These are phyloP conservation scores for Aspergillus floridensis DNA, from an alignment of 2,329 filamentous ascomycete genomes.

Conservation along the genomic window DNA sequence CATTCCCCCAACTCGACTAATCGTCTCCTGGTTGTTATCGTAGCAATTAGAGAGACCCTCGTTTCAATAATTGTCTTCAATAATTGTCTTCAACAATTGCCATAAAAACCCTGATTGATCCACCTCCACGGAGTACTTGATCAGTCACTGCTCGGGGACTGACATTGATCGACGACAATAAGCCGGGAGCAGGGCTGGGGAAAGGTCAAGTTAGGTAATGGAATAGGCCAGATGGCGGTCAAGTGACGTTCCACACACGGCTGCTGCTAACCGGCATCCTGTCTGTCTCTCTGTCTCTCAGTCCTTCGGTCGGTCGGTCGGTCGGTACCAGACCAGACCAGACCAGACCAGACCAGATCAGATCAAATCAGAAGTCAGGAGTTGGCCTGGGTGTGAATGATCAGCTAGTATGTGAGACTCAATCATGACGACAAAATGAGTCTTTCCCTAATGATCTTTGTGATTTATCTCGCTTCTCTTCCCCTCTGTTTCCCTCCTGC, in stretches of 20 bases:
- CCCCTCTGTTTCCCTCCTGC: no score
- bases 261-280: conserved; percentile 24
- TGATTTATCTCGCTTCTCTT: neutral
- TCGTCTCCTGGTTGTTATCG: no score
- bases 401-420: no score
- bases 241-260: conserved; percentile 23
- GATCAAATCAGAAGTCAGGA: neutral
- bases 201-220: conserved; percentile 20
- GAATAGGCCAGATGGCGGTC: conserved; percentile 10
- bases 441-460: neutral
- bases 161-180: conserved; percentile 8
- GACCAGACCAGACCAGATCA: neutral
- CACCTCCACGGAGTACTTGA: neutral
- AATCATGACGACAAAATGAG: neutral
- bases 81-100: no score
- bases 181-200: conserved; percentile 2
- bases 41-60: no score
- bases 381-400: no score
- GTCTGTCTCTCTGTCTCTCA: neutral
- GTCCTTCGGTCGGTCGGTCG: conserved; percentile 15
- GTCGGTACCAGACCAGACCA: conserved; percentile 7
- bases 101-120: neutral
- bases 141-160: neutral
- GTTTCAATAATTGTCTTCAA: no score
- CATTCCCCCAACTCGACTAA: no score